Evolutionary conservation across 306 rosid species (phyloP).

Genomic region (Lablab purpureus): DNA sequence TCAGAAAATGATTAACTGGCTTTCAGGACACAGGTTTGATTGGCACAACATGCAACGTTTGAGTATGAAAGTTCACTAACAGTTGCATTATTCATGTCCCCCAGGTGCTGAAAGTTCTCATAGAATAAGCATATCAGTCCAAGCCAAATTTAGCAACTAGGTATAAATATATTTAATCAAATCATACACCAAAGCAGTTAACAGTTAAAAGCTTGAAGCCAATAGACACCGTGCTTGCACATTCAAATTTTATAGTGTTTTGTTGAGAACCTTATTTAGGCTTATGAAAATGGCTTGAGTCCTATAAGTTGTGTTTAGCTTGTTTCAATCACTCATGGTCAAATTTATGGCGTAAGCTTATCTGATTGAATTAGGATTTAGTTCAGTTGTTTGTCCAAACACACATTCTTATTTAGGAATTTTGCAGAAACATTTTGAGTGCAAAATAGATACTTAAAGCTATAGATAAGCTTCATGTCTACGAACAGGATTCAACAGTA

Average conservation of each 20-base stretch:
- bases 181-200: conserved; percentile 6
- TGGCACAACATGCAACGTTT: conserved; percentile 41
- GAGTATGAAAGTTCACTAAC: conserved; percentile 51
- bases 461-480: not conserved
- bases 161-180: conserved; percentile 59
- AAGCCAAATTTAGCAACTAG: conserved; percentile 64
- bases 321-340: not conserved
- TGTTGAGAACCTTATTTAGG: not conserved
- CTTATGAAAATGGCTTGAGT: not conserved
- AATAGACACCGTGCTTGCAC: conserved; percentile 9
- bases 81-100: conserved; percentile 49
- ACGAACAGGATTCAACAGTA: not conserved
- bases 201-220: not conserved
- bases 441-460: not conserved
- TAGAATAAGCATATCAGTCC: conserved; percentile 20
- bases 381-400: not conserved
- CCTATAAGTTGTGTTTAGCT: not conserved
- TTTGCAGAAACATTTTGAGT: not conserved
- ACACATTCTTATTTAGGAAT: not conserved
- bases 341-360: not conserved
- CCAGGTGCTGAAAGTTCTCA: conserved; percentile 47
- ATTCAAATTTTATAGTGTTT: not conserved
- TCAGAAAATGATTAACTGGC: conserved; percentile 47
- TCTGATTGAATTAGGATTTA: not conserved
- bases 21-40: conserved; percentile 64